Evolutionary conservation across 495 filamentous ascomycete genomes (phyloP).

Genomic region (Penicillium parvum): DNA sequence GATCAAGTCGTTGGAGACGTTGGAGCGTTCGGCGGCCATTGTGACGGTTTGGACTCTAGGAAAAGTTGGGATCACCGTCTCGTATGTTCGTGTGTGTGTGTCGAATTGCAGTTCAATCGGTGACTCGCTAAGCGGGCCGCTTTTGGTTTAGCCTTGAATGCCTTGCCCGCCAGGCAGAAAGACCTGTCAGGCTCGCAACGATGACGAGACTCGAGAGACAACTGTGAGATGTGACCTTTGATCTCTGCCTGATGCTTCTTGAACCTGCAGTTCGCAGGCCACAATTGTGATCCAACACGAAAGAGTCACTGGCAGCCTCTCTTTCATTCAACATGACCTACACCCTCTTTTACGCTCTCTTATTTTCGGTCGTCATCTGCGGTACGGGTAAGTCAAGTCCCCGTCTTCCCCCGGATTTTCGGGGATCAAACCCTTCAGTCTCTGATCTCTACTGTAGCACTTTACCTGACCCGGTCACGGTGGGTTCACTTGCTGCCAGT

Average conservation of each 20-base stretch:
- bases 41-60: constrained; percentile 27
- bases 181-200: not conserved
- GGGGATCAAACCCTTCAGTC: not conserved
- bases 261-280: not conserved
- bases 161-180: not conserved
- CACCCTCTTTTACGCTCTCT: constrained; percentile 74
- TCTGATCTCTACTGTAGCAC: too few relatives aligned
- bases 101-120: constrained; percentile 27
- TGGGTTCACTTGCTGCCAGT: constrained; percentile 65
- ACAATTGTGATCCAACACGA: not conserved
- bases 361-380: constrained; percentile 57
- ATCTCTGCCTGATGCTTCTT: not conserved
- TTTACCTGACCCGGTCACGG: constrained; percentile 72
- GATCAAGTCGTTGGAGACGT: constrained; percentile 82
- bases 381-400: constrained; percentile 49
- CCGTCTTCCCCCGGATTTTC: not conserved
- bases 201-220: not conserved
- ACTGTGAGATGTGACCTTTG: too few relatives aligned
- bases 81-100: constrained; percentile 32
- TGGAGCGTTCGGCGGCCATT: constrained; percentile 47
- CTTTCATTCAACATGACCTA: constrained; percentile 47
- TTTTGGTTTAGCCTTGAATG: constrained; percentile 32
- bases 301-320: not conserved
- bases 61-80: constrained; percentile 25
- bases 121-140: constrained; percentile 41